Evolutionary conservation across 306 rosid genomes (phyloP), one percentile per base, ranked within the genome.

Genomic region (Cucurbita argyrosperma): DNA sequence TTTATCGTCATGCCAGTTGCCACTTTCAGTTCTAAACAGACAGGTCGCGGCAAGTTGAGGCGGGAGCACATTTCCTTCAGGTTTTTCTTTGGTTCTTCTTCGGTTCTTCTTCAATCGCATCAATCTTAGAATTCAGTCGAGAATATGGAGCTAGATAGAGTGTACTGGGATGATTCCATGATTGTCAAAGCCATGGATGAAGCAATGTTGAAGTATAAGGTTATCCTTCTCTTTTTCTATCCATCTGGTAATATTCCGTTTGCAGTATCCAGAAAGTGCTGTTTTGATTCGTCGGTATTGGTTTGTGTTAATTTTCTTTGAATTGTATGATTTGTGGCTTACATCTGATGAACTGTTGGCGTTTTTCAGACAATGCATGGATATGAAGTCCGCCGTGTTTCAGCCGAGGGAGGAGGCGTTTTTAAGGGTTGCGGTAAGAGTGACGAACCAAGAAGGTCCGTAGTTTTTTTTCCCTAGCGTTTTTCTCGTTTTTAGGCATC

Each of bases 131-230:
- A 5, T 67, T 43, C 8, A 45, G 21, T 40, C 71, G 16, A 64
- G 39, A 21, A 12, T 1, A 90, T 89, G 98, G 94, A 82, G 65
- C 84, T 79, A 61, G 82, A 87, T 39, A 86, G 86, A 61, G 87
- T 86, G 51, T 77, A 89, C 65, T 93, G 96, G 96, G 97, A 93
- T 76, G 96, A 93, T 84, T 89, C 94, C 5, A 88, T 91, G 87
- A 88, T 90, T 43, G 77, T 90, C 82, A 73, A 59, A 77, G 97
- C 94, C 76, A 89, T 90, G 81, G 88, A 93, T n/a, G 73, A 79
- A 54, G 90, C 98, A 64, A 74, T 90, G 76, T 82, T 87, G 73
- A 82, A 77, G 19, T 93, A 86, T 85, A 93, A 90, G 96, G 96
- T 88, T 69, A 35, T 56, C 45, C 23, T 13, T 14, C 54, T 26